Percentiles rank a stretch among this genome's conserved stretches.
These are phyloP conservation scores for Diaporthe sp. DNA, from an alignment of 2,329 filamentous ascomycete species.

Conservation along the genomic window DNA sequence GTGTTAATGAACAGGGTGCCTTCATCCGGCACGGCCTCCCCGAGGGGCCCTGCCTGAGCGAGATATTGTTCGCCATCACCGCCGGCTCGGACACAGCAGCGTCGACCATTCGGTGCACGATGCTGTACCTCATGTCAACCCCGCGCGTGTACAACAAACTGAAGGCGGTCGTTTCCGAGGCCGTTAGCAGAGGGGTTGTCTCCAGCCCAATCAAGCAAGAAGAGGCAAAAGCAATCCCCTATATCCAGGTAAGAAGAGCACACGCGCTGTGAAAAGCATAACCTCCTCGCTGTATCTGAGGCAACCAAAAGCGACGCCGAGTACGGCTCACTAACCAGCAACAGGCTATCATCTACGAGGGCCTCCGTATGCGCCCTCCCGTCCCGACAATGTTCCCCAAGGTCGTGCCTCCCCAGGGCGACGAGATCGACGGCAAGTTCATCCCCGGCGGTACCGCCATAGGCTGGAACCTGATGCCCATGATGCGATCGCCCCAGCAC, in stretches of 20 bases:
- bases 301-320: background rate
- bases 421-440: constrained; percentile 48
- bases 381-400: constrained; percentile 42
- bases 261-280: background rate
- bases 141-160: constrained; percentile 39
- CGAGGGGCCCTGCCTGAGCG: constrained; percentile 62
- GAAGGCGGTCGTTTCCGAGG: constrained; percentile 35
- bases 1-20: constrained; percentile 3
- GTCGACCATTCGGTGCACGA: constrained; percentile 59
- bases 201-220: constrained; percentile 30
- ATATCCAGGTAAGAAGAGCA: constrained; percentile 20
- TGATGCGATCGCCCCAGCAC: constrained; percentile 37
- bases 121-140: constrained; percentile 42
- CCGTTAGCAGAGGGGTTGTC: background rate
- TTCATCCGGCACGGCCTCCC: background rate
- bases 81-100: constrained; percentile 68
- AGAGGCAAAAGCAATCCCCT: constrained; percentile 32
- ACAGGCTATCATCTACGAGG: constrained; percentile 33
- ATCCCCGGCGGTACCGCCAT: constrained; percentile 50
- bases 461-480: constrained; percentile 39
- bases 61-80: constrained; percentile 47
- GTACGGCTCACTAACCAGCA: background rate
- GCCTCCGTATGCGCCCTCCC: constrained; percentile 33
- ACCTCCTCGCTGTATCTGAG: background rate
- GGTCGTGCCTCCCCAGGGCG: constrained; percentile 48